Base-by-base conservation (phyloP, 2,329 filamentous ascomycete genomes). In the Cladobotryum protrusum region DNA sequence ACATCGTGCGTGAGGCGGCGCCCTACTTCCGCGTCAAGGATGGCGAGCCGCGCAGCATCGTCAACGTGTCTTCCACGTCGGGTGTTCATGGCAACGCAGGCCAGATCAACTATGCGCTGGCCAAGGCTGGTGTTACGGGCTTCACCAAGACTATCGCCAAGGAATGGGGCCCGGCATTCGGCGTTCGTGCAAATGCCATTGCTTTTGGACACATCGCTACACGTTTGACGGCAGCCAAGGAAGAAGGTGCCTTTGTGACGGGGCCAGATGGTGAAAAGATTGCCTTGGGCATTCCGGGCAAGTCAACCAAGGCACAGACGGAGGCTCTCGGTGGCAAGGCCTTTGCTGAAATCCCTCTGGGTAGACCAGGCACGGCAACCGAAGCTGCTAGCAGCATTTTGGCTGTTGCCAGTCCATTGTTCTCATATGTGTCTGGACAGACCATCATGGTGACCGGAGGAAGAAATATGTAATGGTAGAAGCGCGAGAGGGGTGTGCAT, bases 131-230 rank as follows among this genome's bases (percentile, higher is more conserved):
- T 42, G 81, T 95, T 13, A 81, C 81, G 11, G 90, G 90, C 5
- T 77, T 95, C 51, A 91, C 86, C 52, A 95, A 93, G 73, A 90
- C 89, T 2, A 89, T 95, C 63, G 89, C 89, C 3, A 95, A 95
- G 72, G 85, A 96, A 73, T 95, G 89, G 90, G 89, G 89, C 1
- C 89, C 87, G 0, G 68, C 75, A 35, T 95, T 91, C 60, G 89
- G 89, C 46, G 89, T 95, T 5, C 76, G 89, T 52, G 79, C 84
- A 37, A 95, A 95, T 68, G 89, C 88, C 3, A 76, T 95, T 46
- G 89, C 89, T 4, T 95, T 95, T 60, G 90, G 90, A 0, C 80
- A 85, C 64, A 92, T 95, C 57, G 72, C 81, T 59, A 95, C 90
- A 0, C 75, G 90, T 3, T 69, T 95, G 58, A 95, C 90, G 11